Conservation (phyloP, 352 stramenopile genomes). For the Globisporangium spiculum region DNA sequence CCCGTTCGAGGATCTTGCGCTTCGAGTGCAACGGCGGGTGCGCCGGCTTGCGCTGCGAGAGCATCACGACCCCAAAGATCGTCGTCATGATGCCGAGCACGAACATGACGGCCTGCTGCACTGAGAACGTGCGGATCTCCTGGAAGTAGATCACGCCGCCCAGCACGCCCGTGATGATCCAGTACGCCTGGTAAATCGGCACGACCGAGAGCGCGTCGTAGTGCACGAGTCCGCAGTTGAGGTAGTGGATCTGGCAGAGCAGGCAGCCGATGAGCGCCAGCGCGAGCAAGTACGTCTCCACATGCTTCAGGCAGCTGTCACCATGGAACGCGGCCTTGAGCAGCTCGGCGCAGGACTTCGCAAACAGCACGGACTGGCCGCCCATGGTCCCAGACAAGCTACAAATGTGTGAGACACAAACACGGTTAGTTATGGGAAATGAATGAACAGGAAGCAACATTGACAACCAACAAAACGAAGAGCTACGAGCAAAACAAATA, state of each 20-base stretch:
- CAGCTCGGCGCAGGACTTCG: slow-evolving; percentile 79
- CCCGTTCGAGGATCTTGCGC: slow-evolving; percentile 51
- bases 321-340: slow-evolving; percentile 71
- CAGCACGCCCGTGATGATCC: slow-evolving; percentile 86
- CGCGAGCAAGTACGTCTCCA: slow-evolving; percentile 64
- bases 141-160: slow-evolving; percentile 91
- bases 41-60: slow-evolving; percentile 68
- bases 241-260: slow-evolving; percentile 71
- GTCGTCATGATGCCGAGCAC: slow-evolving; percentile 78
- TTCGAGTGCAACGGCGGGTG: slow-evolving; percentile 38
- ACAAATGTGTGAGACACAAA: slow-evolving; percentile 8
- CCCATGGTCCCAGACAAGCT: slow-evolving; percentile 72
- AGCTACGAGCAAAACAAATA: neutral
- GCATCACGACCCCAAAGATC: slow-evolving; percentile 80
- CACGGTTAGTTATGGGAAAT: neutral
- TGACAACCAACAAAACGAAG: neutral
- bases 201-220: slow-evolving; percentile 85
- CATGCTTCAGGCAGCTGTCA: slow-evolving; percentile 54
- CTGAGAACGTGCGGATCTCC: slow-evolving; percentile 79
- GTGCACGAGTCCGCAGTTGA: slow-evolving; percentile 72
- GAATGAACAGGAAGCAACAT: neutral
- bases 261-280: slow-evolving; percentile 63
- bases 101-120: slow-evolving; percentile 77
- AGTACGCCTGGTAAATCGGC: slow-evolving; percentile 87
- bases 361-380: slow-evolving; percentile 82